phyloP scores from a whole-genome alignment of 2,329 filamentous ascomycete genomes.

The Calonectria pseudoturangicola region DNA sequence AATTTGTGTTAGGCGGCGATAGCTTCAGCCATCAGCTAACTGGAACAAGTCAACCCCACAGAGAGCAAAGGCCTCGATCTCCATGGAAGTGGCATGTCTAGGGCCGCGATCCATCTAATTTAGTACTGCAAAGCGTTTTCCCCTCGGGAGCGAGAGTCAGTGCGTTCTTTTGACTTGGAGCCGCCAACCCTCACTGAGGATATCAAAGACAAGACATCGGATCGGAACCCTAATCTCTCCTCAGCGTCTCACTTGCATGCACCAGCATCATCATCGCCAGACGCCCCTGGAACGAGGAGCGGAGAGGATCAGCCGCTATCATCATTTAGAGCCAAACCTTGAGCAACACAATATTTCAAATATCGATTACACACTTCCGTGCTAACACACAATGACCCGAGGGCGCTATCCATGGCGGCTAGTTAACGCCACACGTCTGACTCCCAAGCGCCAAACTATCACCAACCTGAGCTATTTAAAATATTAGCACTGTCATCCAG shows the following conservation, averaged over 20 bases:
- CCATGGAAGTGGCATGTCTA: background rate
- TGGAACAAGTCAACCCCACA: slow-evolving; percentile 5
- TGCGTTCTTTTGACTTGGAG: background rate
- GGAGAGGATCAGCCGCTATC: background rate
- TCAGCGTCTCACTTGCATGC: background rate
- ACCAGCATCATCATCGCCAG: background rate
- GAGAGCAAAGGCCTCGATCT: slow-evolving; percentile 13
- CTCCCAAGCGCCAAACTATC: background rate
- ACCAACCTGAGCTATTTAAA: slow-evolving; percentile 13
- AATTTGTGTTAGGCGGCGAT: background rate
- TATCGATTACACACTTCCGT: background rate
- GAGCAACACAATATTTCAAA: background rate
- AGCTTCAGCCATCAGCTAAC: background rate
- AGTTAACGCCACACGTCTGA: slow-evolving; percentile 3
- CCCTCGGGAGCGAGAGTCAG: background rate
- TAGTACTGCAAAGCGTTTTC: no score
- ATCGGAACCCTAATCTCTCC: background rate
- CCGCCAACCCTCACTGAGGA: background rate
- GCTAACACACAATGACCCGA: background rate
- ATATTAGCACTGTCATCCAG: background rate
- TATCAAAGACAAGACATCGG: background rate
- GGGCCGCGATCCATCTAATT: background rate
- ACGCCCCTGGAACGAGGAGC: background rate
- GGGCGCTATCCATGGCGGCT: background rate
- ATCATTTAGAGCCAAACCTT: no score